Evolutionary conservation across 1,284 basidiomycete genomes (phyloP).

Genomic region (Wolfiporia cocos): DNA sequence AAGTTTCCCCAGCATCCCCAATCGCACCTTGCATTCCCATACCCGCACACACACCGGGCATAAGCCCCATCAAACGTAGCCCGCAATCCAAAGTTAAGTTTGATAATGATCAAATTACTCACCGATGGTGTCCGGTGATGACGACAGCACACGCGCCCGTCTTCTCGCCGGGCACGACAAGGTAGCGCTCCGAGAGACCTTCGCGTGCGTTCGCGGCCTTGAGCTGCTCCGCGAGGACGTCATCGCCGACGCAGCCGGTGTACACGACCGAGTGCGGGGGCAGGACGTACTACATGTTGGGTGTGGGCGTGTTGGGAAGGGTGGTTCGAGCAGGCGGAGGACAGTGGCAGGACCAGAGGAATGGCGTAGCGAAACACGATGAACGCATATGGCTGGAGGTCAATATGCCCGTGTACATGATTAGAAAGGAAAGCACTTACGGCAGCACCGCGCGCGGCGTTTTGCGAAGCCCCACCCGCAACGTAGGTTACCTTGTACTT

Average conservation of each 20-base stretch:
- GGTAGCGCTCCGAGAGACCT: slow-evolving; percentile 86
- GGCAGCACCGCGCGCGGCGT: slow-evolving; percentile 92
- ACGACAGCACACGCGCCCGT: slow-evolving; percentile 98
- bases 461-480: slow-evolving; percentile 96
- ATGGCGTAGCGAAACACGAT: too few species aligned
- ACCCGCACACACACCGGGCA: not conserved
- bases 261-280: slow-evolving; percentile 92
- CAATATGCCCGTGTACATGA: too few species aligned
- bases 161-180: slow-evolving; percentile 80
- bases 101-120: slow-evolving; percentile 17
- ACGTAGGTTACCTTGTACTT: slow-evolving; percentile 85
- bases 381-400: too few species aligned
- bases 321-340: not conserved
- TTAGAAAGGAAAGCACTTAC: slow-evolving; percentile 70
- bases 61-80: too few species aligned
- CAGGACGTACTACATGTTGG: slow-evolving; percentile 81
- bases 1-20: too few species aligned
- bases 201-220: slow-evolving; percentile 92
- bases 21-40: too few species aligned
- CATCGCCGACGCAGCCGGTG: slow-evolving; percentile 92
- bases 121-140: slow-evolving; percentile 92
- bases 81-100: too few species aligned
- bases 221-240: slow-evolving; percentile 86
- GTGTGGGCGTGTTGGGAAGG: slow-evolving; percentile 6
- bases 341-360: too few species aligned